Base-by-base conservation (phyloP, 2,329 filamentous ascomycete genomes). In the Paramyrothecium roridum region DNA sequence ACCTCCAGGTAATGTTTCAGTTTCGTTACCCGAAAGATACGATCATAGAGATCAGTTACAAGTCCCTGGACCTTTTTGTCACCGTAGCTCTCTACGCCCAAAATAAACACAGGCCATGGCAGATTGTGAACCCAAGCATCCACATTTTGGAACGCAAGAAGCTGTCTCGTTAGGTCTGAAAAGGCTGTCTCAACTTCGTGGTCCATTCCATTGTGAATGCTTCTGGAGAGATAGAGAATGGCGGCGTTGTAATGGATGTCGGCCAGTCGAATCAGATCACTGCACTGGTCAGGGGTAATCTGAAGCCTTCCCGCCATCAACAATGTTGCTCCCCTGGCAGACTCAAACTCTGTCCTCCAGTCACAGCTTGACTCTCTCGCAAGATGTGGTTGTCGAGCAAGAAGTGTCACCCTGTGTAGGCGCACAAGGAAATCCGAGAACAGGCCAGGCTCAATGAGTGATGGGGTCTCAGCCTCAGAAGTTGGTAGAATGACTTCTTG, bases 61-160 rank as follows among this genome's bases (percentile, higher is more conserved):
- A 52, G 22, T 66, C 53, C 26, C 26, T 30, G 26, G 26, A 4
- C 10, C 26, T 10, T 30, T 30, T 30, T 30, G 26, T 30, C 10
- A 3, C 58, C 63, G 46, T 66, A 54, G n/a, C 60, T 63, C 48
- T 65, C 65, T 7, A 60, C 63, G 1, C 67, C 67, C 1, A 66
- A 66, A 10, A 69, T 61, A 34, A 69, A 68, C 4, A 61, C 57
- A 1, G 67, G 65, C 67, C 67, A 69, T 1, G 65, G 63, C 21
- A 69, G 56, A 47, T 68, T 69, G 33, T 68, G 67, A 3, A 65
- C 57, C 54, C 62, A 67, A 7, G 59, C 45, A 6, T 60, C 55
- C 6, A 56, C 48, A 7, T 65, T 59, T 34, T 66, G 63, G n/a
- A 68, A 57, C 8, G 57, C 53, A 1, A 52, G 48, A 4, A 67